Percentiles rank a stretch among this genome's conserved stretches.
These are phyloP conservation scores for Scedosporium apiospermum DNA, from an alignment of 2,329 filamentous ascomycete genomes.

Conservation along the genomic window DNA sequence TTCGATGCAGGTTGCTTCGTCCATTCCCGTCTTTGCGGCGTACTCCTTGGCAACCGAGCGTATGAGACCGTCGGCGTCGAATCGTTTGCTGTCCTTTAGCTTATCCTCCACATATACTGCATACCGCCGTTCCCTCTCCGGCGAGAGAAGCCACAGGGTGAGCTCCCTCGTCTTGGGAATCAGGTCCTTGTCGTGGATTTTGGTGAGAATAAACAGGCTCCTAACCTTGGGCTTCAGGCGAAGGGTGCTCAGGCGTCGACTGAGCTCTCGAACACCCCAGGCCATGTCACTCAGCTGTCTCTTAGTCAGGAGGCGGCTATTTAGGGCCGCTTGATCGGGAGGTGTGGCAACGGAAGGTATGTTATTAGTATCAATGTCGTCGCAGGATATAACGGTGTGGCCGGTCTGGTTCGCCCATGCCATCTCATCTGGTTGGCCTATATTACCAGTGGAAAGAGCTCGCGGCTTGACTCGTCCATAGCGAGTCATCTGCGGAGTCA, in stretches of 20 bases:
- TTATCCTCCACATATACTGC: constrained; percentile 77
- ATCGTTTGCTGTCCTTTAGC: constrained; percentile 59
- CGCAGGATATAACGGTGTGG: neutral
- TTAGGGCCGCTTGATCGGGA: constrained; percentile 17
- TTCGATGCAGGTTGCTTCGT: constrained; percentile 23
- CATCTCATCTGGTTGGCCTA: constrained; percentile 47
- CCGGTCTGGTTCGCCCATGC: constrained; percentile 33
- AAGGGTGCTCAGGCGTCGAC: constrained; percentile 75
- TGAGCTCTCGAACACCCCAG: constrained; percentile 85
- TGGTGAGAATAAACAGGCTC: constrained; percentile 81
- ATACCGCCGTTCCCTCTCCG: constrained; percentile 57
- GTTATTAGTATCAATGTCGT: neutral
- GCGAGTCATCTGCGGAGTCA: constrained; percentile 13
- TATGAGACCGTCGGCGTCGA: constrained; percentile 62
- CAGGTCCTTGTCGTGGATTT: constrained; percentile 77
- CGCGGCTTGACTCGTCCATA: neutral
- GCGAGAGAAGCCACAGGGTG: constrained; percentile 69
- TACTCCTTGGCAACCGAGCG: constrained; percentile 45
- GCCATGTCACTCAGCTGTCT: constrained; percentile 95
- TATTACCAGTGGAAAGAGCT: constrained; percentile 14
- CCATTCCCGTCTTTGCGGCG: constrained; percentile 19
- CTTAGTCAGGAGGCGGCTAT: constrained; percentile 78
- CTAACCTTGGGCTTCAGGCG: constrained; percentile 72
- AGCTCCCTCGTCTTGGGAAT: constrained; percentile 70
- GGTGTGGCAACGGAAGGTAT: constrained; percentile 14